A percentile compares a stretch with the other conserved stretches of the same genome.
phyloP scores from a whole-genome alignment of 2,329 filamentous ascomycete species.

The Coniochaeta pulveracea region DNA sequence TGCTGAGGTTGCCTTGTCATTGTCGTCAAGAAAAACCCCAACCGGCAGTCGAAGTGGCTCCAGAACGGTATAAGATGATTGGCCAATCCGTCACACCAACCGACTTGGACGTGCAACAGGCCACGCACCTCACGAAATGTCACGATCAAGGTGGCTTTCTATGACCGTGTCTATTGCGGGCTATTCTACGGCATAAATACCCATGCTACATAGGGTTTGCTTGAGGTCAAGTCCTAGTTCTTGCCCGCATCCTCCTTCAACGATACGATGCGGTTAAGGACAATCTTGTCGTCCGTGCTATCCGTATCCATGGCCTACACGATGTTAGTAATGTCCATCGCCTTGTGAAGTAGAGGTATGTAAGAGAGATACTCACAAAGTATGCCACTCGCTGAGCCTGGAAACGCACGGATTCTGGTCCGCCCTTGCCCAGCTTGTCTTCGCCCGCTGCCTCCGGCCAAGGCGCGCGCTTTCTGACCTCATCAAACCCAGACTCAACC shows the following conservation, averaged over 20 bases:
- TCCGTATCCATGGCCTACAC: slow-evolving; percentile 61
- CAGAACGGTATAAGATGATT: too few species aligned
- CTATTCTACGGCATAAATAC: background rate
- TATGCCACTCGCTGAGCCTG: slow-evolving; percentile 86
- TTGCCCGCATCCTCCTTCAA: slow-evolving; percentile 81
- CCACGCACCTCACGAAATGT: too few species aligned
- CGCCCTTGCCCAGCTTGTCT: slow-evolving; percentile 39
- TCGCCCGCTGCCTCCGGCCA: slow-evolving; percentile 76
- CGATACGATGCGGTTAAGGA: slow-evolving; percentile 86
- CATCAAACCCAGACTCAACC: slow-evolving; percentile 73
- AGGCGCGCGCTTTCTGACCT: slow-evolving; percentile 60
- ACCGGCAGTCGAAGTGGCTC: too few species aligned
- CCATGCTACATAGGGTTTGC: background rate
- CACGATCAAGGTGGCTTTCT: too few species aligned
- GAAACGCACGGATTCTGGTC: slow-evolving; percentile 71
- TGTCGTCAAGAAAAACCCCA: too few species aligned
- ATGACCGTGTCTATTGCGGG: background rate
- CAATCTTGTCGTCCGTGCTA: slow-evolving; percentile 64
- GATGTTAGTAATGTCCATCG: slow-evolving; percentile 8
- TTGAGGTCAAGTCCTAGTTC: slow-evolving; percentile 15
- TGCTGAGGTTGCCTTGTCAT: too few species aligned
- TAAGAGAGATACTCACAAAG: slow-evolving; percentile 41
- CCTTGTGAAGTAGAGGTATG: background rate
- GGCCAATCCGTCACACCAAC: too few species aligned
- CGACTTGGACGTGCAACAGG: too few species aligned